phyloP scores from a whole-genome alignment of 2,329 filamentous ascomycete genomes.

The Verticillium klebahnii region DNA sequence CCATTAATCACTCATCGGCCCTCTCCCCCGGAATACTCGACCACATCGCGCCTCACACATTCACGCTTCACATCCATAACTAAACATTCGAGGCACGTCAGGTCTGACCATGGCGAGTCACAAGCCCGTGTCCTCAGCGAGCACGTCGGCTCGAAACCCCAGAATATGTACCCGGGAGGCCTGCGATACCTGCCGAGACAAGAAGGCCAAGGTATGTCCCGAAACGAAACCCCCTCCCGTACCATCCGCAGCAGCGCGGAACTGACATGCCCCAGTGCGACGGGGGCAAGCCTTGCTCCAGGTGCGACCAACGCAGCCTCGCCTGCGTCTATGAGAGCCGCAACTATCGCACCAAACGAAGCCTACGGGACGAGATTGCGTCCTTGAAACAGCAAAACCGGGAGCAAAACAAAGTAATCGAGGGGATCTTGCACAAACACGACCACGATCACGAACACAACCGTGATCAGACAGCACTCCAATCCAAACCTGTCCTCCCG shows the following conservation, averaged over 20 bases:
- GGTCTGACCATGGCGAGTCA: no score
- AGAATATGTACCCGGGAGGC: no score
- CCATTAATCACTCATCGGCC: no score
- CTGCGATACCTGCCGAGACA: no score
- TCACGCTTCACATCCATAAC: no score
- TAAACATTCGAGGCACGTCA: no score
- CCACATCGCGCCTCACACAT: no score
- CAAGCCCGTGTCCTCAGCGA: no score
- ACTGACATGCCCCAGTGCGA: conserved; percentile 1
- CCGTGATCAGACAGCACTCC: background rate
- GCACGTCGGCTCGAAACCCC: no score
- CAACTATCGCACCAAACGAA: background rate
- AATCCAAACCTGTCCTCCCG: background rate
- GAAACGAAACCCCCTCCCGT: no score
- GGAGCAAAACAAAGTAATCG: background rate
- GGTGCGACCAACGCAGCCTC: background rate
- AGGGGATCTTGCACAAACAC: background rate
- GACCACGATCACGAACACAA: background rate
- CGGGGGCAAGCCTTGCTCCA: conserved; percentile 2
- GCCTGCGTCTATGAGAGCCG: conserved; percentile 1
- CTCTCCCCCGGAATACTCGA: no score
- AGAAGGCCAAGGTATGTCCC: no score
- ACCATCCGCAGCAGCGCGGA: background rate
- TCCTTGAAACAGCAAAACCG: background rate
- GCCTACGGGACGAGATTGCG: background rate